A percentile compares a stretch with the other conserved stretches of the same genome.
Conservation (phyloP, 192 early-diverging fungal species). For the Geranomyces variabilis region DNA sequence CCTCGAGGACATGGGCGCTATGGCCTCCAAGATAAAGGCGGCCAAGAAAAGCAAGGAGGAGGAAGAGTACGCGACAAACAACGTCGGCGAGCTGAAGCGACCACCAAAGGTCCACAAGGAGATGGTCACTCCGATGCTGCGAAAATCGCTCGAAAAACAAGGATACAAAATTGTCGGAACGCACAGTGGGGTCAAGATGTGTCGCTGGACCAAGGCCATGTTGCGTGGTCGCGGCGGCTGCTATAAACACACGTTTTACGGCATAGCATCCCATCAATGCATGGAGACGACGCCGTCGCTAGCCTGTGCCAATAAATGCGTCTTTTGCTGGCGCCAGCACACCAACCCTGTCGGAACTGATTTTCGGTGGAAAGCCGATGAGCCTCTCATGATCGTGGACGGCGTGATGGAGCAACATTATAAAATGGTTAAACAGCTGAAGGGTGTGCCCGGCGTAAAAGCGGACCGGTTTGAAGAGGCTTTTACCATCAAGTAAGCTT, state of each 20-base stretch:
- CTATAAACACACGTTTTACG: conserved; percentile 79
- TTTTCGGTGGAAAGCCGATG: conserved; percentile 75
- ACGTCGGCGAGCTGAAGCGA: conserved; percentile 25
- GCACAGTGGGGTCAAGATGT: conserved; percentile 75
- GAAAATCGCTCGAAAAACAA: conserved; percentile 71
- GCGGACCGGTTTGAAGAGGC: conserved; percentile 76
- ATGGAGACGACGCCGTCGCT: conserved; percentile 78
- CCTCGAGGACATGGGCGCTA: conserved; percentile 72
- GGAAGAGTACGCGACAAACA: conserved; percentile 47
- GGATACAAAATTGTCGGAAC: conserved; percentile 75
- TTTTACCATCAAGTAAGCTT: conserved; percentile 42
- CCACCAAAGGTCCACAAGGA: conserved; percentile 53
- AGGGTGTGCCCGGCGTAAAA: conserved; percentile 75
- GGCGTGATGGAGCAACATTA: conserved; percentile 73
- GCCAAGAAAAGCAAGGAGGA: conserved; percentile 57
- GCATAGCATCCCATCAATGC: conserved; percentile 71
- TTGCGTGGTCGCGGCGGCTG: conserved; percentile 72
- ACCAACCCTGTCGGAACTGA: conserved; percentile 71
- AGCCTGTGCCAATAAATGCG: conserved; percentile 79
- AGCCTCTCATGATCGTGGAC: conserved; percentile 66
- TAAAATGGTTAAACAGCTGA: conserved; percentile 74
- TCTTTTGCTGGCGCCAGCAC: conserved; percentile 67
- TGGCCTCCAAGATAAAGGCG: conserved; percentile 63
- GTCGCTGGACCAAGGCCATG: conserved; percentile 78
- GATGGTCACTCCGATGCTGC: conserved; percentile 73